Base-by-base conservation (phyloP, 345 rosid genomes). In the Carallia pectinifolia region DNA sequence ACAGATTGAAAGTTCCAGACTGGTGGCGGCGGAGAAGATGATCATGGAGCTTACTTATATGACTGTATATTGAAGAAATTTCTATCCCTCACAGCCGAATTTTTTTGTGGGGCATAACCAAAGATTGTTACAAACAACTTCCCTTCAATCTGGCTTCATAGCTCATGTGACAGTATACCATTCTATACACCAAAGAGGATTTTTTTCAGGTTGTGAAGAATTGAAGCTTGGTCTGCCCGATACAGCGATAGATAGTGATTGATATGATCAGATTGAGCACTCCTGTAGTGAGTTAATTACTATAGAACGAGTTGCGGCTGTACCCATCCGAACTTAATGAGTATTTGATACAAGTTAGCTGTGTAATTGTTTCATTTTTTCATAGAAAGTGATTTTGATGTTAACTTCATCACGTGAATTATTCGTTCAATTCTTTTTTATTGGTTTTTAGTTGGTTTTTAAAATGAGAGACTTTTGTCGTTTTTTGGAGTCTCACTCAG, bases 1-100 rank as follows among this genome's bases (percentile, higher is more conserved):
- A 75, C 73, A 86, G 98, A 71, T 80, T 91, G 83, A 90, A 87
- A 86, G 79, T 90, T 69, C 89, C 92, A 33, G 96, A 91, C 64
- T 90, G 97, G 97, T 90, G 97, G 98, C 53, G 60, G n/a, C 75
- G 80, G 68, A 78, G 79, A 67, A 69, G 81, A 79, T 71, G 71
- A 84, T 27, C 61, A 34, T 5, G 23, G 63, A 71, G 67, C 53
- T 74, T 59, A 54, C 56, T 53, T 47, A 40, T 2, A 10, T 30
- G 48, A 76, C 72, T 84, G 86, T 80, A 87, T 71, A 82, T 83
- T 84, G 71, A 73, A 77, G 47, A 74, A 70, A 58, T 74, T 72
- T 71, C 61, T 58, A 56, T 62, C 54, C 27, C 23, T 64, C 48
- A n/a, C 29, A 34, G 15, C 30, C 66, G 52, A 39, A 52, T 29